These are phyloP conservation scores for Nicotiana otophora DNA, from an alignment of 257 asterid genomes.

Conservation along the genomic window DNA sequence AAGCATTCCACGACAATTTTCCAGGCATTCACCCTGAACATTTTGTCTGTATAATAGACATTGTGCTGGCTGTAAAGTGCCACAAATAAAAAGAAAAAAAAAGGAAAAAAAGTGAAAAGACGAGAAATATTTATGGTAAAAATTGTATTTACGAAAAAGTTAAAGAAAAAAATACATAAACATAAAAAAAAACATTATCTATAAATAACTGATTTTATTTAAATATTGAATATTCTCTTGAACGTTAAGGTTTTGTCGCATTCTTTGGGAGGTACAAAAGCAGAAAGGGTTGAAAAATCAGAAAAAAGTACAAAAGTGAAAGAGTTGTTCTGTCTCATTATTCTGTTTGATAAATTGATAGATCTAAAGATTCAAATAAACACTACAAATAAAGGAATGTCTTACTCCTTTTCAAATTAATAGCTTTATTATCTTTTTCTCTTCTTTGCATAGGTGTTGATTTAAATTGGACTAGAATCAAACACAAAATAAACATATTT, in stretches of 20 bases:
- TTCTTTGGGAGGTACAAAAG: not conserved
- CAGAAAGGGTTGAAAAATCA: not conserved
- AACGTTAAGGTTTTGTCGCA: not conserved
- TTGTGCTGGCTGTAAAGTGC: not conserved
- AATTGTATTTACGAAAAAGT: not conserved
- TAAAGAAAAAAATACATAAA: not conserved
- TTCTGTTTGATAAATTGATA: conserved; percentile 3
- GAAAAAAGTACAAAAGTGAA: not conserved
- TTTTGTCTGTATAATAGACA: not conserved
- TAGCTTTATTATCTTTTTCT: not conserved
- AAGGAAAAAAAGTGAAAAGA: not conserved
- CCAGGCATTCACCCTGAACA: not conserved
- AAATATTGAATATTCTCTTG: not conserved
- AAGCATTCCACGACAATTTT: not conserved
- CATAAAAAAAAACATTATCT: not conserved
- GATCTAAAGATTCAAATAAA: not conserved
- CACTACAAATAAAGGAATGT: not conserved
- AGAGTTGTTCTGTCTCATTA: not conserved
- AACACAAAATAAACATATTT: not conserved
- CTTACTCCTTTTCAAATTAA: not conserved
- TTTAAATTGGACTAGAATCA: not conserved
- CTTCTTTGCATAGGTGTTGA: not conserved
- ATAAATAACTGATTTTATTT: not conserved
- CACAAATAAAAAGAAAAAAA: not conserved
- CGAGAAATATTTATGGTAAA: not conserved